Base-by-base conservation (phyloP, 306 rosid genomes). In the Parietaria judaica region DNA sequence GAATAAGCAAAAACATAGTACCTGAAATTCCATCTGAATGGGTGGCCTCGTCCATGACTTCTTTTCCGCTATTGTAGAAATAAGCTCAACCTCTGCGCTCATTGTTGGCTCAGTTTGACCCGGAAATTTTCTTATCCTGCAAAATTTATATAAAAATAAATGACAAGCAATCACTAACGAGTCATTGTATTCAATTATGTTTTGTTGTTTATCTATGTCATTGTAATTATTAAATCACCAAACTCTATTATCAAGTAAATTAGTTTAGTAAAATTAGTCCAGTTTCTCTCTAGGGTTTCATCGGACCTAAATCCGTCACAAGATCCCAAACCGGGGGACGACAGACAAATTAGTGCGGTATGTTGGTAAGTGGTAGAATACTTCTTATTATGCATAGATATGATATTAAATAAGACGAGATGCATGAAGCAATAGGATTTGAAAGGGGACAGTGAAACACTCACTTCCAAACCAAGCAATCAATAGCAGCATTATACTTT, bases 21-120 rank as follows among this genome's bases (percentile, higher is more conserved):
- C 95, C 99, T 94, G 99, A 69, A 88, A 88, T 73, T 94, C 99
- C 99, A 94, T 88, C 85, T 88, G 97, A 77, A 94, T 94, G 60
- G 97, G 97, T 11, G 97, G 99, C 66, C 90, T 83, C 48, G 97
- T 94, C 94, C 90, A 84, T 56, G 97, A 83, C 63, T 94, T 94
- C 83, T 89, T 94, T 72, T 94, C 97, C 38, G 88, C 68, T 72
- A 94, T 88, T 1, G 97, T 88, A 51, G 99, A 94, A 79, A 94
- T 88, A 76, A 94, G 88, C 87, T 94, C 99, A 66, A 94, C 79
- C 76, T 94, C 99, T 71, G 99, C 99, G 67, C 99, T 94, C 87
- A 94, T 74, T 37, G 99, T 94, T 65, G 99, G 90, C 74, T 86
- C 95, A 8, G 99, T 94, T 76, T 94, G 97, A 54, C 99, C 94